These are phyloP conservation scores for Talaromyces adpressus DNA, from an alignment of 495 filamentous ascomycete species.

Conservation along the genomic window DNA sequence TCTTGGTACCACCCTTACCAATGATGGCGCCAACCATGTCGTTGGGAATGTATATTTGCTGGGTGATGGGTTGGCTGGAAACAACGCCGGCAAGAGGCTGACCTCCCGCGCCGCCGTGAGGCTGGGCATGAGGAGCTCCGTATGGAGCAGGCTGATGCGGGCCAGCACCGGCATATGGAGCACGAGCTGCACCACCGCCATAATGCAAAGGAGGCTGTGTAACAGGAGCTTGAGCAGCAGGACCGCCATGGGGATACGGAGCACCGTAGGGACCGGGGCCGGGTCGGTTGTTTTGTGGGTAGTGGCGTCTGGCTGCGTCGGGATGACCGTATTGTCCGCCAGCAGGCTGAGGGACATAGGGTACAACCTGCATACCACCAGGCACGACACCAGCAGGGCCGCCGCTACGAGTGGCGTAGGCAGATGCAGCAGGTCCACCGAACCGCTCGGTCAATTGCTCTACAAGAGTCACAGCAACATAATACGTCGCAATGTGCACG, in stretches of 20 bases:
- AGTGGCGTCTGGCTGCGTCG: conserved; percentile 72
- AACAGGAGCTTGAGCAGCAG: conserved; percentile 55
- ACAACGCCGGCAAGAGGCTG: conserved; percentile 69
- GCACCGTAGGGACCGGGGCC: conserved; percentile 59
- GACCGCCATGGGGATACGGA: conserved; percentile 61
- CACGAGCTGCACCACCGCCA: conserved; percentile 58
- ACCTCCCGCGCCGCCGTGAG: conserved; percentile 44
- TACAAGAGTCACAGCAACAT: conserved; percentile 89
- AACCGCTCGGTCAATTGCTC: conserved; percentile 96
- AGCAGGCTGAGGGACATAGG: conserved; percentile 87
- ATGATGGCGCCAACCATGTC: conserved; percentile 99
- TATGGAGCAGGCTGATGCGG: conserved; percentile 68
- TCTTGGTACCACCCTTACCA: conserved; percentile 97
- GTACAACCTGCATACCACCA: conserved; percentile 95
- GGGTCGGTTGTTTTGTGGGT: conserved; percentile 58
- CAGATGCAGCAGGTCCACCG: conserved; percentile 90
- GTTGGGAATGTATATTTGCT: conserved; percentile 98
- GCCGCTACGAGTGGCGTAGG: conserved; percentile 92
- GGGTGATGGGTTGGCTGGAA: conserved; percentile 82
- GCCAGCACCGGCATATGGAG: conserved; percentile 64
- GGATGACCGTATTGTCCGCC: conserved; percentile 88
- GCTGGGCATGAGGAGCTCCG: conserved; percentile 52
- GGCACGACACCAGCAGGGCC: conserved; percentile 87
- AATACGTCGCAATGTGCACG: conserved; percentile 97
- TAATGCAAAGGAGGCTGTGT: conserved; percentile 65